Evolutionary conservation across 2,329 filamentous ascomycete genomes (phyloP).

Genomic region (Alternaria conjuncta): DNA sequence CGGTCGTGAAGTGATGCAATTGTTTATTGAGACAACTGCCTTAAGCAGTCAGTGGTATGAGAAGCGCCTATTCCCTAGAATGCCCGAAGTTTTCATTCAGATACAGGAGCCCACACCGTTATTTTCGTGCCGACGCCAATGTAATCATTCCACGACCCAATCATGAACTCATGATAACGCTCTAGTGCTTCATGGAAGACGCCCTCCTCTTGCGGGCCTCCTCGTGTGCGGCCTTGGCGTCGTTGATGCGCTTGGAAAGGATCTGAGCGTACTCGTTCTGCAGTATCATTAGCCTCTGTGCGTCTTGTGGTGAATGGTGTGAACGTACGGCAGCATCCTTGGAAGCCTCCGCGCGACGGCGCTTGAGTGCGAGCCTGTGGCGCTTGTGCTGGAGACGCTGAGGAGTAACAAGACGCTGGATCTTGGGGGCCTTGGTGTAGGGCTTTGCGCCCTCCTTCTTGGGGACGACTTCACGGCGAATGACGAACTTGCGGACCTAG

Average conservation of each 20-base stretch:
- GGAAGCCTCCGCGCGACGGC: constrained; percentile 93
- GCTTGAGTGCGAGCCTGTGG: constrained; percentile 97
- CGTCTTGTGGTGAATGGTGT: neutral
- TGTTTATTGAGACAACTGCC: constrained; percentile 47
- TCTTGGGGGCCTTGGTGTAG: constrained; percentile 99
- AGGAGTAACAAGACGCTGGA: constrained; percentile 98
- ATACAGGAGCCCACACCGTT: constrained; percentile 40
- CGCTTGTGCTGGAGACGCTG: constrained; percentile 99
- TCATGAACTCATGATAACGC: constrained; percentile 39
- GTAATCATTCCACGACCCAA: constrained; percentile 43
- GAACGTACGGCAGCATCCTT: constrained; percentile 95
- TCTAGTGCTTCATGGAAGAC: constrained; percentile 67
- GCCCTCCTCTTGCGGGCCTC: constrained; percentile 97
- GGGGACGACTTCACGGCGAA: constrained; percentile 93
- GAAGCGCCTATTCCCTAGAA: constrained; percentile 43
- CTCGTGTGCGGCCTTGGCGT: constrained; percentile 92
- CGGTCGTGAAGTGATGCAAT: constrained; percentile 44
- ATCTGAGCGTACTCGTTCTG: constrained; percentile 97
- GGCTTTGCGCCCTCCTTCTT: constrained; percentile 97
- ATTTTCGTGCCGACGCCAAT: constrained; percentile 48
- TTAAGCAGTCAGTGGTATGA: constrained; percentile 46
- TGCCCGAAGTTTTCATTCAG: constrained; percentile 42
- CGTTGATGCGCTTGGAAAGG: constrained; percentile 94
- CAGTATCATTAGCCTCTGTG: constrained; percentile 17
- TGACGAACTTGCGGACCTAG: constrained; percentile 99